Base-by-base conservation (phyloP, 2,329 filamentous ascomycete genomes). In the Penicillium sp. region DNA sequence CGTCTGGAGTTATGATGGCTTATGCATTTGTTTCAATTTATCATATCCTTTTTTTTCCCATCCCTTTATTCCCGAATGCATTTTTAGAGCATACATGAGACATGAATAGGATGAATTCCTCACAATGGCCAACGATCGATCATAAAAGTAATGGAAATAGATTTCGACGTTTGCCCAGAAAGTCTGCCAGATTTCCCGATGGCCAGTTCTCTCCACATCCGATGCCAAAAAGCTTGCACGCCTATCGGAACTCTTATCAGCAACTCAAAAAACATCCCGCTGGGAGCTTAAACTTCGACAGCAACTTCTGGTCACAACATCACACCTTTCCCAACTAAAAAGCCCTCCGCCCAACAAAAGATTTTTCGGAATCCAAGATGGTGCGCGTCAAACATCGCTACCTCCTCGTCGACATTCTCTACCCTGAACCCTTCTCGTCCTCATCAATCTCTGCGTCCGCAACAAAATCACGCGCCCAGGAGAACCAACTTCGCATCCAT, bases 311-410 rank as follows among this genome's bases (percentile, higher is more conserved):
- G 23, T 23, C 46, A 13, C 23, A n/a, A 41, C 51, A 13, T 41
- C 38, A 35, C 19, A 55, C 15, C 21, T 15, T 9, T n/a, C 23
- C n/a, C 23, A 2, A 11, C 44, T 29, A 31, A n/a, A 44, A 31
- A 26, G 26, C 26, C 23, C 15, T 11, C 6, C 5, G 26, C 41
- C 26, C 23, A 17, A 41, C 35, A 41, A 41, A 7, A 17, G 9
- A 30, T n/a, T n/a, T 9, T 9, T 26, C 23, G 30, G 30, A n/a
- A 50, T n/a, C 48, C 48, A 41, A 50, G 19, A 58, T 99, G 95
- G 95, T 99, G 63, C 92, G 95, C 74, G 87, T 98, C 69, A 99
- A 99, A 79, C 91, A 97, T 78, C 90, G 95, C 71, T 99, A 99
- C 77, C 86, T 99, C 19, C 88, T 98, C n/a, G 87, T 98, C 65